A percentile compares a stretch with the other conserved stretches of the same genome.
Conservation (phyloP, 139 green algal species). For the Closterium sp. region DNA sequence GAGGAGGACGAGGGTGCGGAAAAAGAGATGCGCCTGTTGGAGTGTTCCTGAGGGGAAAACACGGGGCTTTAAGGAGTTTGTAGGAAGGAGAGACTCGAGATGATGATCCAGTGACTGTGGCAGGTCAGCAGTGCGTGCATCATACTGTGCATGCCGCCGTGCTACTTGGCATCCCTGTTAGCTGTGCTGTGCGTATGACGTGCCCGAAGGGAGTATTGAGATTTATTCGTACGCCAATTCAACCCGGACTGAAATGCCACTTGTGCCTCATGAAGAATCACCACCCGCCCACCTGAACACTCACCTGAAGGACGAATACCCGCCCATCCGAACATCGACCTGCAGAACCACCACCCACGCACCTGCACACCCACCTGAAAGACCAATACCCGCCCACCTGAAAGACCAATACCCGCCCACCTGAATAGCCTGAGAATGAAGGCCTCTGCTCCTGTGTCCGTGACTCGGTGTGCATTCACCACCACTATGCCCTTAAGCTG, state of each 20-base stretch:
- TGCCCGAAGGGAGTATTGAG: too few species aligned
- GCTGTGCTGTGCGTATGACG: too few species aligned
- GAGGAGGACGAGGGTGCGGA: not conserved
- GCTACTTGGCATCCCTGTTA: too few species aligned
- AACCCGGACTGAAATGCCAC: not conserved
- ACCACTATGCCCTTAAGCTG: conserved; percentile 66
- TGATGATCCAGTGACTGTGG: conserved; percentile 66
- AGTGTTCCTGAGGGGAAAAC: conserved; percentile 1
- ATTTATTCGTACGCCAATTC: too few species aligned
- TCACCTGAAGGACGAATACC: too few species aligned
- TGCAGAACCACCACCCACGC: too few species aligned
- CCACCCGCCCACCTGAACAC: not conserved
- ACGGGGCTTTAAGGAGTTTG: conserved; percentile 28
- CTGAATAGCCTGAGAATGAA: not conserved
- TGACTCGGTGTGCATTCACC: conserved; percentile 64
- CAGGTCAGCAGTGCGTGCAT: conserved; percentile 80
- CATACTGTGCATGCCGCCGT: not conserved
- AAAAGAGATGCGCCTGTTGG: not conserved
- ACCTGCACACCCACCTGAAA: too few species aligned
- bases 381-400: too few species aligned
- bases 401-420: not conserved
- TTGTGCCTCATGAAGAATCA: too few species aligned
- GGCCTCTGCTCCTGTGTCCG: conserved; percentile 56
- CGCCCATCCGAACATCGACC: too few species aligned
- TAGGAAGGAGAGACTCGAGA: conserved; percentile 67